Base-by-base conservation (phyloP, 1,284 basidiomycete species). In the Leccinum insigne region DNA sequence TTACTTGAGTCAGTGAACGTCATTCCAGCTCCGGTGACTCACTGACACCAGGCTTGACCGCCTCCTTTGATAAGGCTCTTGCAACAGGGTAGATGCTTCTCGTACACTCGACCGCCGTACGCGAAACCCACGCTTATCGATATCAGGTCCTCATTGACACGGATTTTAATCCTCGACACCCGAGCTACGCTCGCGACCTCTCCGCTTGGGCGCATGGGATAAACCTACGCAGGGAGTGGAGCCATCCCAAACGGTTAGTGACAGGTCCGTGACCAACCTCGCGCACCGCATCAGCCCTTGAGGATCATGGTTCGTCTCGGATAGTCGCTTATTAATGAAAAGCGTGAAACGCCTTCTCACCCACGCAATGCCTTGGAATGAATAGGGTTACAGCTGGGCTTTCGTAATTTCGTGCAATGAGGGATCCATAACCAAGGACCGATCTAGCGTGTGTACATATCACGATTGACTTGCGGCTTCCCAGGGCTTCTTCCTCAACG, bases 401-500 rank as follows among this genome's bases (percentile, higher is more conserved):
- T 23, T 67, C 63, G 63, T 73, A 70, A 74, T 69, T 68, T 23
- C 58, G 38, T 62, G 68, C 56, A 44, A 65, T 32, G 66, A 64
- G 60, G 38, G 11, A 26, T 63, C 52, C 58, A 9, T 58, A 66
- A 47, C 42, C 60, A 61, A 42, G 10, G 58, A 44, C 32, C 32
- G 49, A 61, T 74, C 71, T 66, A 68, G 49, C 67, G 60, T 69
- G 61, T 52, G 49, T 52, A 52, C 61, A 44, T 64, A 66, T 75
- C 64, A 73, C 56, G 63, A 67, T 66, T 66, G 23, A 21, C 47
- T 61, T 49, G 66, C 44, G 47, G 23, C 58, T 71, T 91, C 88
- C 88, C 88, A 90, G 38, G 89, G 88, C 68, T 90, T 91, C 78
- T 79, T 86, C 65, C 83, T 80, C 21, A 77, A 67, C 6, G 77